Base-by-base conservation (phyloP, 768 basidiomycete genomes). In the Termitomyces sp. region DNA sequence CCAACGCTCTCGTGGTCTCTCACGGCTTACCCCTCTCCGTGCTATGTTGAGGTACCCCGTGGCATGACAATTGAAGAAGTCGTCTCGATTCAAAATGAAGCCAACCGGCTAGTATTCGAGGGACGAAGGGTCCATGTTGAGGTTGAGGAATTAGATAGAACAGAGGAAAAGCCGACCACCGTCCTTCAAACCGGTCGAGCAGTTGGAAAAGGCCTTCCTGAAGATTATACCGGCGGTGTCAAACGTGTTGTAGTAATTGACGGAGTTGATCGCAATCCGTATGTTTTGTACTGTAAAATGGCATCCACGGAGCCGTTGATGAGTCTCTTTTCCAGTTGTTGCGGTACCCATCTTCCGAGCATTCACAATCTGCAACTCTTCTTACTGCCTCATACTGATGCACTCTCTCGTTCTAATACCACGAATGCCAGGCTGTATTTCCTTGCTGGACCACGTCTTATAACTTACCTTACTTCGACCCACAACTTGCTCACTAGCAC, bases 1-100 rank as follows among this genome's bases (percentile, higher is more conserved):
- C 84, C 85, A 7, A 94, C 92, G 2, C 79, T 92, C 25, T 88
- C 88, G 2, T 94, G 92, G 92, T 89, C 89, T n/a, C 77, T 93
- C 59, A 86, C 88, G 0, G 74, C 78, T 17, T 84, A 78, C 65
- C 89, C 92, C 7, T 72, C 79, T 6, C 88, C 89, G 0, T 88
- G 83, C 67, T 93, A 94, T 69, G 81, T 94, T 42, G 91, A 94
- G 72, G 75, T 94, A 14, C 83, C 88, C 6, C 83, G 88, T 29
- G 80, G 84, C 15, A 85, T 92, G 77, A 81, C 85, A 4, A 63
- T 71, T 1, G 85, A 84, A 43, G 89, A 93, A 73, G 83, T 92
- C 57, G 68, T 73, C 0, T 65, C 69, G 25, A 81, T 89, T n/a
- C 88, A 92, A 68, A 73, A 76, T 1, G 81, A 83, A 67, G 86